Base-by-base conservation (phyloP, 2,329 filamentous ascomycete genomes). In the Monosporascus sp. region DNA sequence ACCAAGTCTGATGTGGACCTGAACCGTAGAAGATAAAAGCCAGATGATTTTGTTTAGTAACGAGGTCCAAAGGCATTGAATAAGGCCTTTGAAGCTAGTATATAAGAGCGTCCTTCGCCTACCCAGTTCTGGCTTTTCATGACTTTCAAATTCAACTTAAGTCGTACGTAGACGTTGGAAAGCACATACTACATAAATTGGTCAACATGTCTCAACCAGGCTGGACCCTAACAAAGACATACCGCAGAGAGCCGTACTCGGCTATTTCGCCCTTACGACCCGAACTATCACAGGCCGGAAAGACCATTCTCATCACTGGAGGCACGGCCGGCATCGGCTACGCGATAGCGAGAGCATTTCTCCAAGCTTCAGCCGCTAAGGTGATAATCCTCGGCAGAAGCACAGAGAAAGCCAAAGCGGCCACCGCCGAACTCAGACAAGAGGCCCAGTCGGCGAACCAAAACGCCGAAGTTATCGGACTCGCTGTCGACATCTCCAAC, bases 311-410 rank as follows among this genome's bases (percentile, higher is more conserved):
- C 8, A 82, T 90, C 63, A 86, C 83, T 1, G 86, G 86, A 41
- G 84, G 79, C n/a, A 80, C 81, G 0, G 78, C 76, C 0, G 84
- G 86, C 27, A 83, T 90, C 47, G 86, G 86, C 1, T 80, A 82
- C 52, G 80, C 82, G 1, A 79, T 86, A 15, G 84, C 85, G 3
- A 74, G 77, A 47, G 72, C 83, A 47, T 89, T 77, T 57, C 66
- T 70, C 9, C 52, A 60, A 1, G 77, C 77, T 0, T 65, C 66
- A 0, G 72, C 74, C 7, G 50, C 63, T 2, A 62, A 58, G 1
- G 62, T 78, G 25, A 67, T 72, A 9, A 63, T 80, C 39, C 53
- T 71, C 1, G 72, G 68, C 7, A 73, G 75, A 6, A 69, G 68
- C 2, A 36, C 57, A 0, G 58, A 61, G 6, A 60, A 61, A 1